Conservation (phyloP, 2,329 filamentous ascomycete species). For the Tolypocladium ovalisporum region DNA sequence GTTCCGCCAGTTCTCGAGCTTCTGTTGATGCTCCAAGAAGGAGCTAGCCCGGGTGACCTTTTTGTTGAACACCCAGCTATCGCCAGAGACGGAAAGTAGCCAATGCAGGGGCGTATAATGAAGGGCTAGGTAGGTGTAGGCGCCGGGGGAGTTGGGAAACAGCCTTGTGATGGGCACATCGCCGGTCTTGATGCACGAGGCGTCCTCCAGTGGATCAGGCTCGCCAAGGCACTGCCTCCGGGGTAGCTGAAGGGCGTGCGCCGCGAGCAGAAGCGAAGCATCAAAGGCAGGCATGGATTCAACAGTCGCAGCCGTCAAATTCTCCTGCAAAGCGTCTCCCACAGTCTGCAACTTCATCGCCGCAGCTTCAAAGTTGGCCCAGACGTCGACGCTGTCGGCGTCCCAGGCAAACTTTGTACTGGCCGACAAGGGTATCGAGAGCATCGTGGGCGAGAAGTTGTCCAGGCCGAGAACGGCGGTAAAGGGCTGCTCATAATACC, state of each 20-base stretch:
- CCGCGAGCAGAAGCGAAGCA: conserved; percentile 26
- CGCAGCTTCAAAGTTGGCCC: conserved; percentile 27
- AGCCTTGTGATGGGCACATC: conserved; percentile 22
- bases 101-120: conserved; percentile 47
- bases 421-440: conserved; percentile 35
- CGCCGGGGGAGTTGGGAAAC: conserved; percentile 33
- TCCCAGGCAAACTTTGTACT: conserved; percentile 37
- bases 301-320: conserved; percentile 24
- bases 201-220: conserved; percentile 12
- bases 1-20: conserved; percentile 33
- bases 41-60: conserved; percentile 34
- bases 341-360: conserved; percentile 14
- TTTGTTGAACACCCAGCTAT: conserved; percentile 46
- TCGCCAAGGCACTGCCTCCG: conserved; percentile 17
- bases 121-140: conserved; percentile 44
- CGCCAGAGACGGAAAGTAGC: conserved; percentile 45
- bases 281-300: conserved; percentile 26
- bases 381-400: conserved; percentile 31
- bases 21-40: conserved; percentile 35
- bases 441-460: conserved; percentile 19
- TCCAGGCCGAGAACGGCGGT: conserved; percentile 23
- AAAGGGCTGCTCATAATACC: conserved; percentile 40
- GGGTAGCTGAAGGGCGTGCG: conserved; percentile 26
- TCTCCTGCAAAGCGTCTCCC: conserved; percentile 18
- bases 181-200: conserved; percentile 11